These are phyloP conservation scores for Heterobasidion parviporum DNA, from an alignment of 1,284 basidiomycete species.

Conservation along the genomic window DNA sequence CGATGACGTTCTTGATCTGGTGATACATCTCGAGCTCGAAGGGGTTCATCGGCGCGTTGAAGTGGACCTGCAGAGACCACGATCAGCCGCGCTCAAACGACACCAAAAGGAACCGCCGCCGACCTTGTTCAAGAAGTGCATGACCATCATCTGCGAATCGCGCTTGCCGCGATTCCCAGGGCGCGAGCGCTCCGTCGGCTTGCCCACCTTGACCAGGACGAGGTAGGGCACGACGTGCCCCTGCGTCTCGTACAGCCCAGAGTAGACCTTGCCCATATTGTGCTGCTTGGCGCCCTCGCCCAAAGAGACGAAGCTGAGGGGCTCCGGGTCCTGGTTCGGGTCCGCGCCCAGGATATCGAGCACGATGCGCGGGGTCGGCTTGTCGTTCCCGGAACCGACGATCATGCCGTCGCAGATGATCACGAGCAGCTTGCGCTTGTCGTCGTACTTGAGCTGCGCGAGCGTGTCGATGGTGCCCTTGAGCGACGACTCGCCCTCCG, in stretches of 20 bases:
- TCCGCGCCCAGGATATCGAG: slow-evolving; percentile 95
- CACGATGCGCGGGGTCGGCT: slow-evolving; percentile 88
- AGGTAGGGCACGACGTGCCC: slow-evolving; percentile 97
- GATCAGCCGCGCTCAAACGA: neutral
- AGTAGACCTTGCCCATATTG: slow-evolving; percentile 98
- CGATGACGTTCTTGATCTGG: slow-evolving; percentile 99
- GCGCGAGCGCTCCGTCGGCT: slow-evolving; percentile 86
- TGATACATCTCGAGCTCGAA: slow-evolving; percentile 97
- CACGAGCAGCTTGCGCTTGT: slow-evolving; percentile 93
- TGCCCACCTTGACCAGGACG: slow-evolving; percentile 95
- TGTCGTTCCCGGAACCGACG: slow-evolving; percentile 91
- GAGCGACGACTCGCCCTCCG: slow-evolving; percentile 87
- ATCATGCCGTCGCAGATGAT: slow-evolving; percentile 99
- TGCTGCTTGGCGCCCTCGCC: slow-evolving; percentile 95
- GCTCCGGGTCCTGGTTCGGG: slow-evolving; percentile 89
- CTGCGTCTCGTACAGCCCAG: slow-evolving; percentile 88
- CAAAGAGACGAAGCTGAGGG: slow-evolving; percentile 87
- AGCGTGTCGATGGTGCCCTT: slow-evolving; percentile 91
- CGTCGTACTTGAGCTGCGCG: slow-evolving; percentile 92
- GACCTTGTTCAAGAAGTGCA: slow-evolving; percentile 97
- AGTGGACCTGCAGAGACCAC: slow-evolving; percentile 67
- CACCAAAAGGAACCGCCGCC: slow-evolving; percentile 4
- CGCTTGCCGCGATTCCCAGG: slow-evolving; percentile 97
- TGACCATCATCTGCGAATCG: slow-evolving; percentile 92
- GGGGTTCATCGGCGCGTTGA: slow-evolving; percentile 94